Evolutionary conservation across 75 land plant species (phyloP).

Genomic region (Selaginella tamariscina): DNA sequence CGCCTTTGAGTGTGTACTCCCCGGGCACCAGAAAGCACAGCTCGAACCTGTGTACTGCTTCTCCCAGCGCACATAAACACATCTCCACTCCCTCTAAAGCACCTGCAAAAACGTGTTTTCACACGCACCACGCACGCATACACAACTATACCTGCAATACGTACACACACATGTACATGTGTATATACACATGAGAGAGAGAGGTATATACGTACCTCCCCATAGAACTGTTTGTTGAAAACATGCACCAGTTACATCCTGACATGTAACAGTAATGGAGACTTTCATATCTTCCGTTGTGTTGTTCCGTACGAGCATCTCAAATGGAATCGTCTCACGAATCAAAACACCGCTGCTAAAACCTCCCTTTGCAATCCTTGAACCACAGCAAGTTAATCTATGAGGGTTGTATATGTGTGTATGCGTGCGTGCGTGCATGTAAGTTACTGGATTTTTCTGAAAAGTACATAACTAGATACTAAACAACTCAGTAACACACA

Average conservation of each 20-base stretch:
- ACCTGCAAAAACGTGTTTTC: conserved; percentile 32
- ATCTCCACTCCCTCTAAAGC: conserved; percentile 51
- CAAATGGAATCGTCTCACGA: conserved; percentile 68
- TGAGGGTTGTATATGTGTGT: background rate
- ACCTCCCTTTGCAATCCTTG: background rate
- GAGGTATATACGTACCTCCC: conserved; percentile 45
- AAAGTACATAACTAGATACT: background rate
- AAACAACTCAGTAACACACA: background rate
- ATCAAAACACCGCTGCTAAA: conserved; percentile 35
- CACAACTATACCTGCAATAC: background rate
- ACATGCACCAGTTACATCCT: conserved; percentile 81
- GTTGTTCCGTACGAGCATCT: conserved; percentile 83
- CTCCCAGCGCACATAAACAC: conserved; percentile 70
- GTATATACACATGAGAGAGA: background rate
- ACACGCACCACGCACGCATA: background rate
- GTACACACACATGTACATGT: background rate
- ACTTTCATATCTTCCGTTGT: conserved; percentile 61
- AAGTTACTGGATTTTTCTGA: background rate
- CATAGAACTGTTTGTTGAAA: conserved; percentile 74
- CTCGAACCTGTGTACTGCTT: conserved; percentile 62
- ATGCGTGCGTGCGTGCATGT: conserved; percentile 2
- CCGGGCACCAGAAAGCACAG: conserved; percentile 91
- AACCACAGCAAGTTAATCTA: background rate
- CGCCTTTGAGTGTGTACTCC: conserved; percentile 79
- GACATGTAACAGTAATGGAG: conserved; percentile 62